Evolutionary conservation across 441 rosid species (phyloP), one percentile per base, ranked within the genome.

Genomic region (Mallotus repandus): DNA sequence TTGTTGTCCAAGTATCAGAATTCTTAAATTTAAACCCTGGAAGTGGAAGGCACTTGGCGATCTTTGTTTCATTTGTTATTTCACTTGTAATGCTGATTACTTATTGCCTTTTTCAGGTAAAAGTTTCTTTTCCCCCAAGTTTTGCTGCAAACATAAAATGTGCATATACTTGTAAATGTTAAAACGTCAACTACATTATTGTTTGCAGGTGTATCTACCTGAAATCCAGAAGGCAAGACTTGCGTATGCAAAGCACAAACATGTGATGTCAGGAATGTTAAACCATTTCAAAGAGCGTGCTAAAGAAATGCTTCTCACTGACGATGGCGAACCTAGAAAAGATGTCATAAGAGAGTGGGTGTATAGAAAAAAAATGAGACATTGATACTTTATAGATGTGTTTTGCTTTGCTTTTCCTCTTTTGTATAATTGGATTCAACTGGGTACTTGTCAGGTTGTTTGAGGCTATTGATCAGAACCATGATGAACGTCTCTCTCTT

Each of bases 101-200:
- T 38, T 93, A 93, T 79, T 91, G 98, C 76, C 64, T 84, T 69
- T 93, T 89, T 85, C 98, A 93, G 94, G 97, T 91, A 80, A 72
- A 50, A 50, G 19, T 35, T 35, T 35, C 41, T 35, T 25, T 25
- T 25, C 2, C 29, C 29, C 29, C 1, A 25, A 1, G n/a, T 25
- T 25, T 25, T 25, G 29, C 29, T 25, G 29, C 29, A 25, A 25
- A 25, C 29, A 25, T 25, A 25, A 35, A 35, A 35, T 35, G 41
- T 35, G 41, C 41, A 35, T 35, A 35, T 35, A 35, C 4, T 35
- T 35, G n/a, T n/a, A 25, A 25, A 1, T 25, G 29, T 2, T 25
- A 25, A 25, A 25, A 25, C 29, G 29, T 25, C 29, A 25, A 35
- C 41, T 35, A 35, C 41, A 35, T 35, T 35, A 35, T 35, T 35